Evolutionary conservation across 2,329 filamentous ascomycete genomes (phyloP), one percentile per base, ranked within the genome.

Genomic region (Pseudogymnoascus sp.): DNA sequence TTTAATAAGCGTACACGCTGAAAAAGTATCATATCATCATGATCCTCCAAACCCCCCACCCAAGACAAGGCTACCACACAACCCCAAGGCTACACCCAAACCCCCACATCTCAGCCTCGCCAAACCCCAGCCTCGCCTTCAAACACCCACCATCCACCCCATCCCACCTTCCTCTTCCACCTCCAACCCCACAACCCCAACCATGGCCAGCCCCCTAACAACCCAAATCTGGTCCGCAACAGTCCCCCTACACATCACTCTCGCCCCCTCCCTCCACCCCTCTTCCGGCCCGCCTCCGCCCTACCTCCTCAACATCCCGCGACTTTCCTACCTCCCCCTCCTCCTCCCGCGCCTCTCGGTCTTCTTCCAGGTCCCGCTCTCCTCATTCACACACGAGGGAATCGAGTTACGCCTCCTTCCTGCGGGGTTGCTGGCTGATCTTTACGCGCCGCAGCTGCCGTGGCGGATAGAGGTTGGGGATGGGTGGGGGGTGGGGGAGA

Each of bases 381-480:
- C 72, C 5, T 76, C 75, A 65, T 83, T 91, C 67, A 85, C 84
- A 1, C 88, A 86, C 70, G 85, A 90, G 72, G 81, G 79, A 12
- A 87, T 90, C 14, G 83, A 86, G 2, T 73, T 90, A 67, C 89
- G 89, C 77, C 88, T 90, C 70, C 86, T 89, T 65, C 87, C 88
- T 0, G 72, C 89, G 10, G 88, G 88, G 1, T 76, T 91, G 10
- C 78, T 90, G 4, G 89, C 85, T 70, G 88, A 90, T 72, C 77
- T 90, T 5, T 89, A 89, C 69, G 64, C 72, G 67, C 69, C 73
- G 1, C 63, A 75, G 10, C 71, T 87, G 12, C 85, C 87, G 40
- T 90, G 88, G 87, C 79, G 78, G 61, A 73, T 91, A 63, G 83
- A 79, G 2, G 74, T 90, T 3, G 75, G 78, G 7, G 80, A 86